Percentiles rank a stretch among this genome's conserved stretches.
These are phyloP conservation scores for Ploettnerulaceae sp. DNA, from an alignment of 2,329 filamentous ascomycete genomes.

Conservation along the genomic window DNA sequence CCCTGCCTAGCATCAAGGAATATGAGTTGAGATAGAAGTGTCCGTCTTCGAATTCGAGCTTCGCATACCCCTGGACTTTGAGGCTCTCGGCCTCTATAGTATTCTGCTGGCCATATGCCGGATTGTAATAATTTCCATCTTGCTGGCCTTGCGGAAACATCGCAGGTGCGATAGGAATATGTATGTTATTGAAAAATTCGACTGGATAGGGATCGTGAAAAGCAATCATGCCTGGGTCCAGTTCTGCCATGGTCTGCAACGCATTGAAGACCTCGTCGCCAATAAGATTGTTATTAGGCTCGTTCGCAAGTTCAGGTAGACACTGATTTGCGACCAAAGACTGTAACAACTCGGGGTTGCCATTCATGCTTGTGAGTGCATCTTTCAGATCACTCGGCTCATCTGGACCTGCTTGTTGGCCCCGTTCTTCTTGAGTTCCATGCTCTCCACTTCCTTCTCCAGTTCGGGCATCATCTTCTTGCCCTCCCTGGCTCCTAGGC, in stretches of 20 bases:
- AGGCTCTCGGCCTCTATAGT: constrained; percentile 2
- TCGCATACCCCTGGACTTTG: constrained; percentile 44
- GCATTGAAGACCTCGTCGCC: too few species aligned
- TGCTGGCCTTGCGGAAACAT: neutral
- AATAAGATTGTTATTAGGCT: too few species aligned
- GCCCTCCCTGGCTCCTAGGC: neutral
- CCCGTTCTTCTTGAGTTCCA: neutral
- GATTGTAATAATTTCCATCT: neutral
- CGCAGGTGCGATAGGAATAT: neutral
- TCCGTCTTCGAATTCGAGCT: constrained; percentile 68
- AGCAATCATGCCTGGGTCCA: neutral
- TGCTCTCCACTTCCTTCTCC: neutral
- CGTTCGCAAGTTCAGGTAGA: too few species aligned
- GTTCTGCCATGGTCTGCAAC: too few species aligned
- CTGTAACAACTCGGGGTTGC: too few species aligned
- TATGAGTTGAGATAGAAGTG: constrained; percentile 76
- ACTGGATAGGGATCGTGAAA: neutral
- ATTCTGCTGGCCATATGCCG: neutral
- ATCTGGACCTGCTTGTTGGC: too few species aligned
- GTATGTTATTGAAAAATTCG: neutral
- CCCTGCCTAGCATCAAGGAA: constrained; percentile 66
- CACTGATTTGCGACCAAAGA: too few species aligned
- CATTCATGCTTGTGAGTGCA: too few species aligned
- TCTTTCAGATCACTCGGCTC: too few species aligned
- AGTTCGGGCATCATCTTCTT: neutral